These are phyloP conservation scores for Coemansia sp. DNA, from an alignment of 192 early-diverging fungal species.

Conservation along the genomic window DNA sequence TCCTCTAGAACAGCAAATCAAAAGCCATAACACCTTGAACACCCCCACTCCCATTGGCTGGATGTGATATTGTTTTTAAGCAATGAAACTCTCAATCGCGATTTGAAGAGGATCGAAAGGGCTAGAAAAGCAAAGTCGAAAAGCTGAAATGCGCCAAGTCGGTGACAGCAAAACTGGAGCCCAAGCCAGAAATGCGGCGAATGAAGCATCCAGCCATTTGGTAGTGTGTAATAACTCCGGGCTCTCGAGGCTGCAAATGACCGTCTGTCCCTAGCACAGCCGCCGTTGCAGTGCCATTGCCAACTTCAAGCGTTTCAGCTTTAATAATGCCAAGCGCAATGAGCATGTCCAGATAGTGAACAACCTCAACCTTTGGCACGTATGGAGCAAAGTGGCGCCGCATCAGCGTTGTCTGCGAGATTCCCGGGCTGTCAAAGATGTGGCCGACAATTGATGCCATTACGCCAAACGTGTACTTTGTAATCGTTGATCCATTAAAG, in stretches of 20 bases:
- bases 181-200: conserved; percentile 1
- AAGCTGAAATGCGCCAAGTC: too few relatives aligned
- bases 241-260: background rate
- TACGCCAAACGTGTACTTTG: conserved; percentile 18
- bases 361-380: conserved; percentile 29
- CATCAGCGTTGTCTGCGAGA: conserved; percentile 32
- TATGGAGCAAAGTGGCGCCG: conserved; percentile 39
- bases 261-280: background rate
- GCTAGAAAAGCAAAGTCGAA: background rate
- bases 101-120: too few relatives aligned
- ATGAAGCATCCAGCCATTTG: conserved; percentile 15
- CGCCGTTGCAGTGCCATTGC: background rate
- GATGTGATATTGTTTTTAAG: too few relatives aligned
- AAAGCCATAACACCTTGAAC: too few relatives aligned
- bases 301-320: conserved; percentile 14
- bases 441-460: conserved; percentile 24
- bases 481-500: conserved; percentile 26
- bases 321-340: conserved; percentile 18
- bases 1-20: too few relatives aligned
- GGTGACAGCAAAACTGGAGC: background rate
- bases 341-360: conserved; percentile 25
- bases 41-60: too few relatives aligned
- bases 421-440: conserved; percentile 33
- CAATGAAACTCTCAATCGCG: too few relatives aligned
- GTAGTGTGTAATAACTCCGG: conserved; percentile 26